Conservation (phyloP, 2,329 filamentous ascomycete genomes). For the Penicillium sp. region DNA sequence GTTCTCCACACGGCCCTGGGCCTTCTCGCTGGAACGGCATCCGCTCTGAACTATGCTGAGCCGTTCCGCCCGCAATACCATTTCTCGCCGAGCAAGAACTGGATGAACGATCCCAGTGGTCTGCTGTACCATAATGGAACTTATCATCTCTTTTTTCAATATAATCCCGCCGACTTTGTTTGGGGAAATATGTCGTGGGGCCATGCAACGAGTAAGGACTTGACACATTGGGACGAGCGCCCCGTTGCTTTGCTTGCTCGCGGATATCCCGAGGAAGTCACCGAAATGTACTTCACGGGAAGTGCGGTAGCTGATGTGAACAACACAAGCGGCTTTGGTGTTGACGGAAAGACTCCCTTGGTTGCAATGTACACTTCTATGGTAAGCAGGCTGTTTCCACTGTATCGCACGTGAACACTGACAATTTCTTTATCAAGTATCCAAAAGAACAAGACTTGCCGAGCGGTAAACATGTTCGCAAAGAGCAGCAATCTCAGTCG, state of each 20-base stretch:
- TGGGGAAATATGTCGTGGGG: slow-evolving; percentile 31
- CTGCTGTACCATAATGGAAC: slow-evolving; percentile 19
- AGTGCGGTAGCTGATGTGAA: slow-evolving; percentile 62
- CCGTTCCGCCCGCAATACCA: slow-evolving; percentile 13
- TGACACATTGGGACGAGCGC: slow-evolving; percentile 66
- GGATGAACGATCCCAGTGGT: slow-evolving; percentile 25
- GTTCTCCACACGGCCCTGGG: not conserved
- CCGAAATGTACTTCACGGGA: slow-evolving; percentile 54
- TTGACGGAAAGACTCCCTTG: slow-evolving; percentile 60
- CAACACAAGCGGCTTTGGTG: slow-evolving; percentile 69
- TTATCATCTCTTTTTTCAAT: slow-evolving; percentile 29
- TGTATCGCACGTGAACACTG: not conserved
- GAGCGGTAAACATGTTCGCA: slow-evolving; percentile 23
- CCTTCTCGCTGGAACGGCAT: slow-evolving; percentile 10
- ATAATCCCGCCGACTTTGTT: slow-evolving; percentile 19
- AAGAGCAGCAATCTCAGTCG: slow-evolving; percentile 54
- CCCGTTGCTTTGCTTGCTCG: slow-evolving; percentile 56
- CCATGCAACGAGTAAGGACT: slow-evolving; percentile 28
- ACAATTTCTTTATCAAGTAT: slow-evolving; percentile 16
- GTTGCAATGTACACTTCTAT: slow-evolving; percentile 61
- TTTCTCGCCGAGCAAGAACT: slow-evolving; percentile 9
- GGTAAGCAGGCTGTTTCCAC: slow-evolving; percentile 13
- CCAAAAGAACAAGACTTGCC: slow-evolving; percentile 20
- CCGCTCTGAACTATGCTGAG: slow-evolving; percentile 9
- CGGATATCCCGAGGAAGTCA: slow-evolving; percentile 48